Base-by-base conservation (phyloP, 2,329 filamentous ascomycete species). In the Shiraia bambusicola region DNA sequence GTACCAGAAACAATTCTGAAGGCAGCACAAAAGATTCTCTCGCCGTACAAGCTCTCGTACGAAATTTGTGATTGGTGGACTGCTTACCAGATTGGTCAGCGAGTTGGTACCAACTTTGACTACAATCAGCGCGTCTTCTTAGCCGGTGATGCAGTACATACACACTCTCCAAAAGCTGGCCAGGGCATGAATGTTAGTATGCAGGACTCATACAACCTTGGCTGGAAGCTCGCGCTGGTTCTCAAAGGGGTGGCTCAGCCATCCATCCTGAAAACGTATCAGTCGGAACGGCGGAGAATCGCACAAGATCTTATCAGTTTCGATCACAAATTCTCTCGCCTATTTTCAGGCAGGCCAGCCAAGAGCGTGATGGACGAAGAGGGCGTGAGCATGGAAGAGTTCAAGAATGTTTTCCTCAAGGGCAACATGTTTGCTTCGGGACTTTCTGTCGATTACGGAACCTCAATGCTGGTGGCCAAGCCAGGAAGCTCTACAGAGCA, bases 181-280 rank as follows among this genome's bases (percentile, higher is more conserved):
- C 83, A 86, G 57, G 84, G 84, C 10, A 87, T 87, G 83, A 88
- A 88, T 52, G 79, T 86, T 2, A 79, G 75, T 22, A 84, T 88
- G 79, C 83, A 86, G 53, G 84, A 88, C 59, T 68, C 73, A 4
- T 81, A 73, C 63, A 82, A 81, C 49, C 68, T 82, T 0, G 77
- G 75, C 19, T 81, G 79, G 78, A 82, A 82, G 55, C 60, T 81
- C 2, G 73, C 70, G 0, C 58, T 72, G 19, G 77, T 78, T 0
- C 60, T 79, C 15, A 75, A 72, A 19, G 70, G 72, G 4, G 47
- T 67, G 8, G 60, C 67, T 1, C 51, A 69, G 7, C 65, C 66
- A 0, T 58, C 61, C 0, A 69, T 80, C 12, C 64, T 81, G 1
- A 70, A 72, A 42, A 80, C 77, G 1, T 81, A 80, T 47, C 66